Base-by-base conservation (phyloP, 164 flowering plant species). In the Magnolia kwangsiensis region DNA sequence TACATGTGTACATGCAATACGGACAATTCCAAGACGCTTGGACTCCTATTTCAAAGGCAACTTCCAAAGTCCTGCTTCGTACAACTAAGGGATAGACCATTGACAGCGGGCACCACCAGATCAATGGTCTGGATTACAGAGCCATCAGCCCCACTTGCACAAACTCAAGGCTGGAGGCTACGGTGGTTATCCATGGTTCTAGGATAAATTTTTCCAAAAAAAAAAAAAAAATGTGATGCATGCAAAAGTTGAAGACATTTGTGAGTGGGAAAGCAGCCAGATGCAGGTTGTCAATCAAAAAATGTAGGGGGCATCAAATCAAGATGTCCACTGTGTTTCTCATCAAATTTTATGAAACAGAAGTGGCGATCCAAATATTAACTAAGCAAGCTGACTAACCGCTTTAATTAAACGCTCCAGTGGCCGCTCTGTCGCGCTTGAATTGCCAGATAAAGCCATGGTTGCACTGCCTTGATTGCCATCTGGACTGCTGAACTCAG, bases 401-500 rank as follows among this genome's bases (percentile, higher is more conserved):
- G 75, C 93, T 90, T 86, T 90, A 20, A 92, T 77, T 71, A 96
- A 80, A 59, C 97, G 95, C 45, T 92, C 96, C 61, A 92, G 78
- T 74, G 98, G 99, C 80, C 89, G 87, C 81, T 94, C 95, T 13
- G 87, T 79, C 37, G 78, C 81, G 79, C 71, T 86, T 70, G 92
- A 80, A 83, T 90, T 92, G 67, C 91, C 88, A 79, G 89, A 71
- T 63, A 79, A 73, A 45, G 79, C 59, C 76, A 87, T 58, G 21
- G 85, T 74, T 65, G 85, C 82, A 82, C 72, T 82, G 31, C 82
- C 95, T 83, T 87, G 91, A 81, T 77, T 80, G 9, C 86, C 91
- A 82, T 92, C 95, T 24, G 82, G 83, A 79, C 84, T 85, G 66
- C 86, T 86, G 74, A 83, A 89, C 79, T 95, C 96, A 7, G 92